Evolutionary conservation across 495 filamentous ascomycete genomes (phyloP), one percentile per base, ranked within the genome.

Genomic region (Neurospora tetraspora): DNA sequence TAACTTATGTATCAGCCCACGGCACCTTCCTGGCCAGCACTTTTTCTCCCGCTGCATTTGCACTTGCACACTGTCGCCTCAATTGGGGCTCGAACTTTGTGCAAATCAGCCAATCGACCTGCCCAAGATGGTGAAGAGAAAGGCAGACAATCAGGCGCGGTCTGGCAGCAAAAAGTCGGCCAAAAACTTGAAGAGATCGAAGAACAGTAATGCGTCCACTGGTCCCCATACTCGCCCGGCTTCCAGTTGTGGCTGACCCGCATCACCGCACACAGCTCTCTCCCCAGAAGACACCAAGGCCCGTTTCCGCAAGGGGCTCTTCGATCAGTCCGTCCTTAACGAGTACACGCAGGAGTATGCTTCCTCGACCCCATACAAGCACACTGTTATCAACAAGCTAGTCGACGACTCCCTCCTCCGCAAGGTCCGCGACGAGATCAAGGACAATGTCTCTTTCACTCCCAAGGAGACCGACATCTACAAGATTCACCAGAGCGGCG

Each of bases 391-490:
- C 77, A 84, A 86, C 72, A 83, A 86, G 23, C 83, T 99, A 20
- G 92, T 98, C 78, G 85, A 92, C 78, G 89, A 93, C 68, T 79
- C 82, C 42, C 90, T 99, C 14, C 88, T 99, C 69, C 94, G 93
- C 77, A 84, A 88, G 70, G 96, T 99, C 75, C 94, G 95, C 78
- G 82, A 86, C 74, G 96, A 99, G 85, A 94, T 98, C 79, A 89
- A 92, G 81, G 85, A 88, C 68, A 93, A 96, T 77, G 89, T 99
- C 73, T 89, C 91, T 78, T 99, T 99, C 83, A 97, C 96, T 68
- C 94, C 94, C 75, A 99, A 99, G 83, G 96, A 99, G 80, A 99
- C 96, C 72, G 96, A 99, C 82, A 98, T 99, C 82, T 99, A 99
- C 86, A 97, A 96, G 82, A 98, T 98, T 80, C 94, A 98, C 86